Conservation (phyloP, 345 rosid species). For the Brassica carinata region DNA sequence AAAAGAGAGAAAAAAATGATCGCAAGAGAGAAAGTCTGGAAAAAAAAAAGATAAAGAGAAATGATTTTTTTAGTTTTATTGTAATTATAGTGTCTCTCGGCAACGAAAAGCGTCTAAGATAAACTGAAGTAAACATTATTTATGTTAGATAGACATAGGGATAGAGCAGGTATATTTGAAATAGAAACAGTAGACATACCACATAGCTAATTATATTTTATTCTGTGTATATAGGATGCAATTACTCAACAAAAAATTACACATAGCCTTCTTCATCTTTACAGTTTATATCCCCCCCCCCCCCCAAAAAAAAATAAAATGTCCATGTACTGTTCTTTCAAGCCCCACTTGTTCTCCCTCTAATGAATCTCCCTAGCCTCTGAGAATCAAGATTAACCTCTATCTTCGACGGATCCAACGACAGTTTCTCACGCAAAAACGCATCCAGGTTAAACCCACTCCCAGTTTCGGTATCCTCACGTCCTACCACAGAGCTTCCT, state of each 20-base stretch:
- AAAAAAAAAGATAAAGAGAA: no score
- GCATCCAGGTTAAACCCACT: slow-evolving; percentile 63
- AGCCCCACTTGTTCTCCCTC: slow-evolving; percentile 33
- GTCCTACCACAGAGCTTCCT: slow-evolving; percentile 29
- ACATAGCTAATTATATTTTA: no score
- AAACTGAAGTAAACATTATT: no score
- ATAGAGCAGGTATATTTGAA: no score
- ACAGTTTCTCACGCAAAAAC: slow-evolving; percentile 55
- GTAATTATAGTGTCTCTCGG: no score
- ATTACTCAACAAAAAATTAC: neutral
- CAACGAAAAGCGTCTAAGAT: no score
- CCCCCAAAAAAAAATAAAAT: neutral
- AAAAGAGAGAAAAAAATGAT: no score
- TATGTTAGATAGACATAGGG: no score
- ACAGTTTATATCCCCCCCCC: neutral
- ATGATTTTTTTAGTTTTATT: no score
- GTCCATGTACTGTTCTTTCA: slow-evolving; percentile 9
- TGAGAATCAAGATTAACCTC: slow-evolving; percentile 51
- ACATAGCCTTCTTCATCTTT: slow-evolving; percentile 10
- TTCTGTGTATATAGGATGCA: no score
- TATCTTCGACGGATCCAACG: slow-evolving; percentile 61
- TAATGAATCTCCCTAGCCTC: slow-evolving; percentile 49
- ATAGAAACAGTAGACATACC: no score
- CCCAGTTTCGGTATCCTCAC: slow-evolving; percentile 39
- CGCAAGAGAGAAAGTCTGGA: no score